These are phyloP conservation scores for Nemania sp. DNA, from an alignment of 2,329 filamentous ascomycete genomes.

Conservation along the genomic window DNA sequence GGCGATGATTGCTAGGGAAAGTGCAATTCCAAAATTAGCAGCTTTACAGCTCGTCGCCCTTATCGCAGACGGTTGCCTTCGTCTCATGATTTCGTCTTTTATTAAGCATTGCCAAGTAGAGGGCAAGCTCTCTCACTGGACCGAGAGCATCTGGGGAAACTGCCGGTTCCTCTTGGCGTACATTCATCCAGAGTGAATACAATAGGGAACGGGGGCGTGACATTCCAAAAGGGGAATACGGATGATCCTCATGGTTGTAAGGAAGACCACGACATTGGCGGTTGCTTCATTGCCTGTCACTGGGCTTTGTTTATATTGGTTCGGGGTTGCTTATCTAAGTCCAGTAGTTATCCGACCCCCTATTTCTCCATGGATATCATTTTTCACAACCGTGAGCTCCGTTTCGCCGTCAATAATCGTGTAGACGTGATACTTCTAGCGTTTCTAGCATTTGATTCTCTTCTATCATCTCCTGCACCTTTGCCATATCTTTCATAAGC, in stretches of 20 bases:
- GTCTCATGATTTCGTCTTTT: conserved; percentile 19
- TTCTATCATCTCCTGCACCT: too few species aligned
- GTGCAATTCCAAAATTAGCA: conserved; percentile 20
- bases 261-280: not conserved
- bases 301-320: too few species aligned
- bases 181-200: conserved; percentile 21
- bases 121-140: conserved; percentile 23
- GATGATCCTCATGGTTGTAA: conserved; percentile 6
- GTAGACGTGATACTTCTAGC: not conserved
- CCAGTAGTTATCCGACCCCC: not conserved
- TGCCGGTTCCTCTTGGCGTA: conserved; percentile 31
- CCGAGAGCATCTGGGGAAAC: conserved; percentile 26
- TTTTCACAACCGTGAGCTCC: not conserved
- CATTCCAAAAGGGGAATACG: conserved; percentile 14
- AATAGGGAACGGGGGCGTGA: not conserved
- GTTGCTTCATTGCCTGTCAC: not conserved
- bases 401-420: not conserved
- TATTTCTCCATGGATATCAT: too few species aligned
- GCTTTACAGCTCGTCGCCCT: conserved; percentile 8
- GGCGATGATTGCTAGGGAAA: not conserved
- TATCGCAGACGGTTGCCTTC: conserved; percentile 9
- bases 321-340: not conserved
- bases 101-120: conserved; percentile 28
- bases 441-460: not conserved
- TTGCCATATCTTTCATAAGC: too few species aligned